phyloP scores from a whole-genome alignment of 768 basidiomycete species.

The Jaapia argillacea region DNA sequence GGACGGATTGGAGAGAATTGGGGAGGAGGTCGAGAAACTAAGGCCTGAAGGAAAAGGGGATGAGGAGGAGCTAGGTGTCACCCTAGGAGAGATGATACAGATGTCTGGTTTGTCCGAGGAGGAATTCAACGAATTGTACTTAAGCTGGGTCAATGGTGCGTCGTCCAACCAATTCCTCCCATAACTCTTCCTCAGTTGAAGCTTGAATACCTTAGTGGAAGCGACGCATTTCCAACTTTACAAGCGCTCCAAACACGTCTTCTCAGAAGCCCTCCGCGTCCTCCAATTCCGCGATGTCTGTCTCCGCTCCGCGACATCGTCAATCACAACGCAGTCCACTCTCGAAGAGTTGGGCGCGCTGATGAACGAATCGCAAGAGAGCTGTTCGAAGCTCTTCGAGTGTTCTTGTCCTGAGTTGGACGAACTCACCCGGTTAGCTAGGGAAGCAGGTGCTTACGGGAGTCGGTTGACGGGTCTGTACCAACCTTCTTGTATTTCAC shows the following conservation, averaged over 20 bases:
- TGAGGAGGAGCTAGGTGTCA: conserved; percentile 46
- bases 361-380: conserved; percentile 73
- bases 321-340: conserved; percentile 14
- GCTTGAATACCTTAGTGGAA: too few relatives aligned
- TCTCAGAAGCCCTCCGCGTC: conserved; percentile 72
- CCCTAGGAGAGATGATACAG: conserved; percentile 64
- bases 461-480: conserved; percentile 68
- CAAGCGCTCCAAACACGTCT: conserved; percentile 74
- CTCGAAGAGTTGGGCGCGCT: conserved; percentile 50
- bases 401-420: conserved; percentile 79
- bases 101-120: conserved; percentile 46
- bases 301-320: conserved; percentile 21
- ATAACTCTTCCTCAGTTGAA: too few relatives aligned
- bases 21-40: conserved; percentile 40
- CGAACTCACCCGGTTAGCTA: conserved; percentile 51
- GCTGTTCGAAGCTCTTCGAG: conserved; percentile 60
- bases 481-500: neutral
- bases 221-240: conserved; percentile 76
- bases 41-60: conserved; percentile 25
- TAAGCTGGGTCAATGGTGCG: conserved; percentile 75
- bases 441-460: conserved; percentile 67
- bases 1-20: conserved; percentile 35
- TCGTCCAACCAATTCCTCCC: neutral
- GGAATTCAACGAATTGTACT: conserved; percentile 55
- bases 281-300: conserved; percentile 68